Evolutionary conservation across 345 rosid genomes (phyloP).

Genomic region (Rhodamnia rubescens): DNA sequence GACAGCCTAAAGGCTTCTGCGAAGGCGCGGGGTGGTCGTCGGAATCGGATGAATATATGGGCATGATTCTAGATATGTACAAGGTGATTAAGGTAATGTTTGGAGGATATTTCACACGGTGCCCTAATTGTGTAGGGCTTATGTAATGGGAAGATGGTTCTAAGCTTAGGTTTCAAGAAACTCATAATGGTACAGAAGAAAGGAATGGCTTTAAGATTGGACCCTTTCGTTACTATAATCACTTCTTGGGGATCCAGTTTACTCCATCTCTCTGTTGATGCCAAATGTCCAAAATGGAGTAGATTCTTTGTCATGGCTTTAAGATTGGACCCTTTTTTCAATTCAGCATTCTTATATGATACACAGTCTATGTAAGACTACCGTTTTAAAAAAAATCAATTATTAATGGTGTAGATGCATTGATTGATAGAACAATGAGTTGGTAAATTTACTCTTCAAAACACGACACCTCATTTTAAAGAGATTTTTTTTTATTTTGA

Average conservation of each 20-base stretch:
- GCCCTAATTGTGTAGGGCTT: neutral
- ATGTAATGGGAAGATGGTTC: slow-evolving; percentile 4
- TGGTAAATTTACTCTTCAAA: neutral
- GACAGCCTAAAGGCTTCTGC: neutral
- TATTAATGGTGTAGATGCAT: neutral
- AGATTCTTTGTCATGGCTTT: neutral
- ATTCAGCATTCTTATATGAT: neutral
- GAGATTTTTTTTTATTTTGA: neutral
- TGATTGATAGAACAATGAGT: neutral
- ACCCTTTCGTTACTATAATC: neutral
- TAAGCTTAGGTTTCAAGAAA: slow-evolving; percentile 22
- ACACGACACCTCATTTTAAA: neutral
- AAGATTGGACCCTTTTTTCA: neutral
- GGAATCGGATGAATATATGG: slow-evolving; percentile 3
- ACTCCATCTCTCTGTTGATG: neutral
- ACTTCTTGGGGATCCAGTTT: neutral
- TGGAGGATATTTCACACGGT: slow-evolving; percentile 2
- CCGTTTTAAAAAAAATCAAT: neutral
- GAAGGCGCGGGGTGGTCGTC: neutral
- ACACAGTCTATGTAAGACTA: neutral
- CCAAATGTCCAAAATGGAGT: neutral
- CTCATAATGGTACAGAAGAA: slow-evolving; percentile 7
- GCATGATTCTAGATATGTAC: neutral
- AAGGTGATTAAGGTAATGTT: neutral
- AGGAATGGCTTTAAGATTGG: slow-evolving; percentile 33